Percentiles rank a stretch among this genome's conserved stretches.
phyloP scores from a whole-genome alignment of 2,329 filamentous ascomycete genomes.

The Immersiporthe knoxdaviesiana region DNA sequence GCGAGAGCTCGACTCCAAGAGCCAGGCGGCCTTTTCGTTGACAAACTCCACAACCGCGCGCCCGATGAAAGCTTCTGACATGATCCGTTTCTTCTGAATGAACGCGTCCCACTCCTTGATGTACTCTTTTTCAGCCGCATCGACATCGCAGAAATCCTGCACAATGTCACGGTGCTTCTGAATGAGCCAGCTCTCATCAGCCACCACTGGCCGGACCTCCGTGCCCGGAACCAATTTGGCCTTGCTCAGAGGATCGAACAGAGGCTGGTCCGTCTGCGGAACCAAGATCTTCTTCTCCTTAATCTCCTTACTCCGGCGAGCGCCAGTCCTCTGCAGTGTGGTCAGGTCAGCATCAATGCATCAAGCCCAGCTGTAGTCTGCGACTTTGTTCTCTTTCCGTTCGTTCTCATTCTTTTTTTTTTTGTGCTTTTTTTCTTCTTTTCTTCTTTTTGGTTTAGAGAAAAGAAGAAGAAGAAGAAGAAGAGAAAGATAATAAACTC shows the following conservation, averaged over 20 bases:
- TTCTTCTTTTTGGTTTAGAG: too few species aligned
- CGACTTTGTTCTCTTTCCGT: too few species aligned
- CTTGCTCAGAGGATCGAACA: slow-evolving; percentile 63
- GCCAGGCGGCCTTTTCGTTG: slow-evolving; percentile 54
- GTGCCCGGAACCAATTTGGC: slow-evolving; percentile 53
- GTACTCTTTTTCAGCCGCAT: slow-evolving; percentile 58
- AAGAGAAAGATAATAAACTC: too few species aligned
- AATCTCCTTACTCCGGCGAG: slow-evolving; percentile 19
- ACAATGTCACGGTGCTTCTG: slow-evolving; percentile 63
- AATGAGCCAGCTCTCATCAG: slow-evolving; percentile 58
- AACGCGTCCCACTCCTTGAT: slow-evolving; percentile 63
- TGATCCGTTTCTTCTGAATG: slow-evolving; percentile 54
- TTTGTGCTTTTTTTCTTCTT: background rate
- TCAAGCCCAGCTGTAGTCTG: background rate
- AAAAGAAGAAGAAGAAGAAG: too few species aligned
- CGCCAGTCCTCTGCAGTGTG: slow-evolving; percentile 14
- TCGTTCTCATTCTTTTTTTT: background rate
- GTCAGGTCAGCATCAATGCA: background rate
- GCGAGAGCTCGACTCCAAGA: slow-evolving; percentile 51
- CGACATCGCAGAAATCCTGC: slow-evolving; percentile 60
- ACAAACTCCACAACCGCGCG: slow-evolving; percentile 57
- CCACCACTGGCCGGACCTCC: slow-evolving; percentile 46
- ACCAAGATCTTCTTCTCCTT: slow-evolving; percentile 46
- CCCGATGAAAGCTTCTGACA: slow-evolving; percentile 56
- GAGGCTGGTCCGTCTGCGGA: slow-evolving; percentile 53